Evolutionary conservation across 2,329 filamentous ascomycete genomes (phyloP), one percentile per base, ranked within the genome.

Genomic region (Fusarium annulatum): DNA sequence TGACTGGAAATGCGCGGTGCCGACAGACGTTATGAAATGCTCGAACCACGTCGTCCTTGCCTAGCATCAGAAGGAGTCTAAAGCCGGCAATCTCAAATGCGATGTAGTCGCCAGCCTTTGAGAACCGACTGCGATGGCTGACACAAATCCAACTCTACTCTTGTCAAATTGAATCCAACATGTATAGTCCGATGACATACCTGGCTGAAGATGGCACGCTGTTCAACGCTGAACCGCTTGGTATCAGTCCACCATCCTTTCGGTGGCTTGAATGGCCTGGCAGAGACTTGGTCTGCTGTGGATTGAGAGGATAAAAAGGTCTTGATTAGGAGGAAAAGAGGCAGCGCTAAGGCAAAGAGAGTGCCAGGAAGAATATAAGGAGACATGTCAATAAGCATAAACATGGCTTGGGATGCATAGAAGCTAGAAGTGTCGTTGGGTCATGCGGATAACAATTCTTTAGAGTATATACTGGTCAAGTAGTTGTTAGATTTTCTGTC

Each of bases 271-370:
- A 41, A 41, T 4, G 38, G 19, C 3, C 38, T 21, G 12, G 8
- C 3, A 41, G 4, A 6, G 38, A 21, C 38, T 41, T 41, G 38
- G 11, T 0, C 19, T 21, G 0, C 38, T 21, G 3, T 9, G 11
- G 19, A 41, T 1, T 41, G 21, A 0, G 4, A 21, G 7, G 1
- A 21, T 21, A 14, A 9, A 9, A 21, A 21, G 0, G 7, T 1
- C 14, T 21, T 21, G 2, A 41, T 14, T 21, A 2, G 21, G 9
- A 21, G 12, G 38, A 21, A 8, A 8, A 41, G 38, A 21, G 19
- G 19, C 1, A 21, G 7, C 11, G 19, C 11, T 5, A 41, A 8
- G 5, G 38, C 5, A 19, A 41, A 9, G 0, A 21, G 2, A 8
- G 12, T 21, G 3, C 1, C 11, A 21, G 3, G 21, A 3, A 41